Conservation (phyloP, 2,329 filamentous ascomycete species). For the Ophiostoma sp. region DNA sequence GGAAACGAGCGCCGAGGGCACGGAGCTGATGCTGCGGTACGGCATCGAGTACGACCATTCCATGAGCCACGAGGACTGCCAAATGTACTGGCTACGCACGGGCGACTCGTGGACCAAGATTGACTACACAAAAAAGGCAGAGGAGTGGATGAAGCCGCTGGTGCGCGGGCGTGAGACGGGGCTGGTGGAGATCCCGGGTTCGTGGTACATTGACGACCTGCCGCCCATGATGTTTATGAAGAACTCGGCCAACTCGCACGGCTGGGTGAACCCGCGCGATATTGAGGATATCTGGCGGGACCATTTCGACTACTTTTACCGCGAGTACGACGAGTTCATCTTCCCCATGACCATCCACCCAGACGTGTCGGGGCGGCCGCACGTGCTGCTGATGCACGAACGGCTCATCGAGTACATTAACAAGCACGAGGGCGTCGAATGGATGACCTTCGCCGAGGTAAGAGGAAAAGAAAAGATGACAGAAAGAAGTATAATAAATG, state of each 20-base stretch:
- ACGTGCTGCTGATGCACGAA: constrained; percentile 56
- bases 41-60: constrained; percentile 70
- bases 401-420: constrained; percentile 32
- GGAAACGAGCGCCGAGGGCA: constrained; percentile 69
- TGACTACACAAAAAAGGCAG: constrained; percentile 62
- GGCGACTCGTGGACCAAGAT: constrained; percentile 69
- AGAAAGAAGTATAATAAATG: background rate
- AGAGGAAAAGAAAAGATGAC: background rate
- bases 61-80: constrained; percentile 66
- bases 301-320: constrained; percentile 72
- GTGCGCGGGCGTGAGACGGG: constrained; percentile 60
- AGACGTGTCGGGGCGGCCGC: constrained; percentile 69
- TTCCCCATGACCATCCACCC: constrained; percentile 79
- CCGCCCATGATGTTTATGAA: constrained; percentile 75
- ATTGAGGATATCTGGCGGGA: constrained; percentile 65
- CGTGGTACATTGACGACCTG: constrained; percentile 65
- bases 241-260: constrained; percentile 63
- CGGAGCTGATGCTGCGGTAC: constrained; percentile 63
- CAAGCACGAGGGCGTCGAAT: constrained; percentile 51
- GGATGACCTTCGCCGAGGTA: constrained; percentile 57
- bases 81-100: constrained; percentile 63
- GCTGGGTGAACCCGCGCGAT: constrained; percentile 56
- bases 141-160: constrained; percentile 67
- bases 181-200: constrained; percentile 65
- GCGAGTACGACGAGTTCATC: constrained; percentile 74